phyloP scores from a whole-genome alignment of 257 asterid genomes.

The Scutellaria barbata region DNA sequence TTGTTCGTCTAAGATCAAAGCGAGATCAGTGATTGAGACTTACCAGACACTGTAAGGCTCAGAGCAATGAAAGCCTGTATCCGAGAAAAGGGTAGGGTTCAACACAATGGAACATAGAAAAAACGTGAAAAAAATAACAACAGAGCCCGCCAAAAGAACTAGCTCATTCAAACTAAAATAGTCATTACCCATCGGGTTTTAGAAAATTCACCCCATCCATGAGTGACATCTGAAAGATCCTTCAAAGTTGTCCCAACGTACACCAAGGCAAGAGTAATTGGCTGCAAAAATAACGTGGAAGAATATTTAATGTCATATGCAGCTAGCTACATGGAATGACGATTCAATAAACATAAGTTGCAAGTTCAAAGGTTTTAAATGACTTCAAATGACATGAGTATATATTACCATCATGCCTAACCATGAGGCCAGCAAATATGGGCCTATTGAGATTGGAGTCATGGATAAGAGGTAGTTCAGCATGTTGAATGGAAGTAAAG shows the following conservation, averaged over 20 bases:
- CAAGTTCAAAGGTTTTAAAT: not conserved
- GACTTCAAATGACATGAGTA: not conserved
- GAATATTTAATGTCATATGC: constrained; percentile 14
- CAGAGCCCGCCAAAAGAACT: not conserved
- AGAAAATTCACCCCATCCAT: constrained; percentile 80
- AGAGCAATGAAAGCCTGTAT: constrained; percentile 65
- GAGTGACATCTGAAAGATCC: constrained; percentile 92
- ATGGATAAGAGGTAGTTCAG: constrained; percentile 88
- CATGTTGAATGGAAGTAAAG: constrained; percentile 87
- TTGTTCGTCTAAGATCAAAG: not conserved
- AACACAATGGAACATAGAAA: constrained; percentile 1
- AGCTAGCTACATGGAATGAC: not conserved
- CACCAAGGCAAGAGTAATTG: constrained; percentile 82
- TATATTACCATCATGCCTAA: constrained; percentile 84
- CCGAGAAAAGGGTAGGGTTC: constrained; percentile 20
- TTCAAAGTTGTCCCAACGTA: constrained; percentile 91
- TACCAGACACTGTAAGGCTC: constrained; percentile 83
- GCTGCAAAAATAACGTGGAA: constrained; percentile 53
- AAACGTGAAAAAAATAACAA: not conserved
- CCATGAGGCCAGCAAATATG: constrained; percentile 88
- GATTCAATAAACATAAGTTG: not conserved
- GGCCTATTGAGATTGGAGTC: constrained; percentile 69
- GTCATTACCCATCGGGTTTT: constrained; percentile 77
- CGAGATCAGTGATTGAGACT: constrained; percentile 32
- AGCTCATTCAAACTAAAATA: constrained; percentile 6